These are phyloP conservation scores for Haemoproteus tartakovskyi DNA, from an alignment of 169 alveolate species.

Conservation along the genomic window DNA sequence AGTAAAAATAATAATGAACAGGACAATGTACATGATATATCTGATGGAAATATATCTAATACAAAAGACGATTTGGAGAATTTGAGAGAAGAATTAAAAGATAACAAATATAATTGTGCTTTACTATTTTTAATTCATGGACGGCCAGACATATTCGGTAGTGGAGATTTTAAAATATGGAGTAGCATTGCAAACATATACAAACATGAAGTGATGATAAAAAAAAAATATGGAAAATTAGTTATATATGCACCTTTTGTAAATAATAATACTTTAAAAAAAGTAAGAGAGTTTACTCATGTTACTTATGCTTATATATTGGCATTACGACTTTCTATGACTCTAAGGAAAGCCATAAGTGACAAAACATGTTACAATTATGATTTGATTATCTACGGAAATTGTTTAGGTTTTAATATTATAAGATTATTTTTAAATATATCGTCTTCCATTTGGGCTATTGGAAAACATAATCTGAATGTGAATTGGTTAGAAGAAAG, in stretches of 20 bases:
- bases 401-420: constrained; percentile 57
- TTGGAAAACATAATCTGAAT: neutral
- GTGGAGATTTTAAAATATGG: constrained; percentile 48
- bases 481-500: constrained; percentile 14
- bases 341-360: constrained; percentile 5
- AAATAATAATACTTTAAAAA: constrained; percentile 7
- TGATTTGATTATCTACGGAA: constrained; percentile 20
- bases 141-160: constrained; percentile 20
- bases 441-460: constrained; percentile 22
- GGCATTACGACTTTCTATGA: constrained; percentile 12
- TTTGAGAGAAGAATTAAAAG: too few species aligned
- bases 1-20: constrained; percentile 10
- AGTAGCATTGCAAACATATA: constrained; percentile 25
- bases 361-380: constrained; percentile 44
- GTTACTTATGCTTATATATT: constrained; percentile 20
- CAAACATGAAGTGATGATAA: constrained; percentile 20
- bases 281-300: constrained; percentile 22
- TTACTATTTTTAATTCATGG: constrained; percentile 29
- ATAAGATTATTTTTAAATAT: constrained; percentile 15
- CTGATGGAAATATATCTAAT: too few species aligned
- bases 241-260: constrained; percentile 31
- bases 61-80: too few species aligned
- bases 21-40: constrained; percentile 3
- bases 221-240: constrained; percentile 34
- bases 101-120: constrained; percentile 40